Base-by-base conservation (phyloP, 805 yeast genomes). In the Pichia rugopelliculosa region DNA sequence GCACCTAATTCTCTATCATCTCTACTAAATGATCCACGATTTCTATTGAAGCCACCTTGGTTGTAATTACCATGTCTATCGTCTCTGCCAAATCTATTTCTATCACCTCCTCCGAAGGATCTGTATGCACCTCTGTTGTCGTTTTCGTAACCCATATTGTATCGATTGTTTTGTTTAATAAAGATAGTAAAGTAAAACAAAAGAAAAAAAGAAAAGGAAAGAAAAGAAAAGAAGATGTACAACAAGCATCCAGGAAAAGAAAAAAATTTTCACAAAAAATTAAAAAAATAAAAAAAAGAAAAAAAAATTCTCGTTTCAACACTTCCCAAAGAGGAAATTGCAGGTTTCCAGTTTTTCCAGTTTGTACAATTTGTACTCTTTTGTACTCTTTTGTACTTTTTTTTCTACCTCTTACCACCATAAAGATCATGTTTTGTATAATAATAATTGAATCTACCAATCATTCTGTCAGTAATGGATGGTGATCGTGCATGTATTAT, bases 1-100 rank as follows among this genome's bases (percentile, higher is more conserved):
- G 69, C 68, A 56, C 84, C 84, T 30, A 78, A 67, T 61, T 69
- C 73, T 46, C 70, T 65, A 45, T 74, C 70, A 42, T 69, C 68
- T 47, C 72, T 60, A 41, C 68, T 64, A 36, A 55, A 51, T 37
- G 70, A 64, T 25, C 69, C 68, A 48, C 68, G 62, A 41, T 70
- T 67, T 37, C 71, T 61, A 33, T 60, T 57, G 44, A 70, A 70
- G 52, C 65, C 63, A 45, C 71, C 53, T 40, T 71, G 51, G 24
- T 55, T 34, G 46, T 66, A 67, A 47, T 63, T 59, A 41, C 59
- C 65, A 44, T 60, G 51, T 49, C 64, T 58, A 39, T 69, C 69
- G 41, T 70, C 69, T 53, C 70, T 63, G 46, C 65, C 62, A 52
- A 45, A 60, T 51, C 62, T 59, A 40, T 59, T 58, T 53, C 69